These are phyloP conservation scores for Coprinellus micaceus DNA, from an alignment of 768 basidiomycete species.

Conservation along the genomic window DNA sequence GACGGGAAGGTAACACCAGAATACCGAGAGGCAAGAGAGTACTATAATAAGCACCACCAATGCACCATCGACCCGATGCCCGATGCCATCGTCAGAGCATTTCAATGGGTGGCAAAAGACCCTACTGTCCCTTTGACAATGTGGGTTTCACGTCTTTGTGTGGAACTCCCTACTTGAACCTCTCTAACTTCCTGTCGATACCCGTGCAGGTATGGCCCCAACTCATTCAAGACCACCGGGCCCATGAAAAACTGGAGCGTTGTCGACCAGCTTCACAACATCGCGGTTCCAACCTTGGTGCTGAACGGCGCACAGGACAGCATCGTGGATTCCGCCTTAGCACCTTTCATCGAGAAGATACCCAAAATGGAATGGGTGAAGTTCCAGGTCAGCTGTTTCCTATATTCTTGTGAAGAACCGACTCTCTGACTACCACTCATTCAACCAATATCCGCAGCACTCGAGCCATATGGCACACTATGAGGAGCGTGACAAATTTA, in stretches of 20 bases:
- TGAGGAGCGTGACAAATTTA: conserved; percentile 38
- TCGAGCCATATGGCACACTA: conserved; percentile 41
- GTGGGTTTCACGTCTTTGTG: conserved; percentile 25
- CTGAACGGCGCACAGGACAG: conserved; percentile 41
- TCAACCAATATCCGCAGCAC: too few relatives aligned
- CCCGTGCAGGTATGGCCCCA: too few relatives aligned
- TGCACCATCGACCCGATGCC: conserved; percentile 47
- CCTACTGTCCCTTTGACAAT: conserved; percentile 46
- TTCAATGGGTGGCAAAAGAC: conserved; percentile 37
- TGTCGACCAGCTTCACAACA: conserved; percentile 40
- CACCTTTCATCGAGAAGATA: conserved; percentile 36
- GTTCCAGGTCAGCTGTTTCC: conserved; percentile 24
- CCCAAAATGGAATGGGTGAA: conserved; percentile 42
- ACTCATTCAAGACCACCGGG: conserved; percentile 35
- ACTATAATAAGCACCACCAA: conserved; percentile 41
- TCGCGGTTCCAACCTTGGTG: conserved; percentile 36
- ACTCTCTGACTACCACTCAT: too few relatives aligned
- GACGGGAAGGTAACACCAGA: conserved; percentile 32
- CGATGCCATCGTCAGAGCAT: conserved; percentile 26
- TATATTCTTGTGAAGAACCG: conserved; percentile 14
- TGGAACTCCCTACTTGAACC: too few relatives aligned
- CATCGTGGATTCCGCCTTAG: conserved; percentile 34
- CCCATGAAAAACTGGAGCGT: conserved; percentile 45
- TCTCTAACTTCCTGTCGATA: too few relatives aligned
- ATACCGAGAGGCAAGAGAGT: conserved; percentile 38